phyloP scores from a whole-genome alignment of 1,139 yeast species.

The Keqinozyma sinolaborantium region DNA sequence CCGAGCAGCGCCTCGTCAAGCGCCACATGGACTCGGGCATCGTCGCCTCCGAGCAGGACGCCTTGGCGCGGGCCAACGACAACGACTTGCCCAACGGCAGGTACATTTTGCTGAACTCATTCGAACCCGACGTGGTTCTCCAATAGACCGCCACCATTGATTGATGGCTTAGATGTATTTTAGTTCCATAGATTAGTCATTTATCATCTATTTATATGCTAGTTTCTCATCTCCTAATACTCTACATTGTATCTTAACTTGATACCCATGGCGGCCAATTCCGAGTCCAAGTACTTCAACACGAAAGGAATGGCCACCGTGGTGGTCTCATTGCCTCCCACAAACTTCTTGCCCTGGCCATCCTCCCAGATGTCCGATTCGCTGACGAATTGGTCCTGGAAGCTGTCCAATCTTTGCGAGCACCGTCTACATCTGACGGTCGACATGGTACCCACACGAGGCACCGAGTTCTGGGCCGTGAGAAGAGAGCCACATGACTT shows the following conservation, averaged over 20 bases:
- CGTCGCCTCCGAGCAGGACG: conserved; percentile 51
- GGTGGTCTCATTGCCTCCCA: conserved; percentile 89
- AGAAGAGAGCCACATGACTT: conserved; percentile 91
- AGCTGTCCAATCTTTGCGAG: conserved; percentile 58
- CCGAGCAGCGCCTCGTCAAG: conserved; percentile 57
- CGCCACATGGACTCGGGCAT: conserved; percentile 79
- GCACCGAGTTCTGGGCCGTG: conserved; percentile 86
- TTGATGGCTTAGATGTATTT: not conserved
- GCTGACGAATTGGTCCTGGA: conserved; percentile 47
- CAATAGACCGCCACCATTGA: conserved; percentile 3
- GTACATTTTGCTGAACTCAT: conserved; percentile 43
- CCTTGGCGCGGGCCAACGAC: conserved; percentile 55
- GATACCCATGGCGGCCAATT: conserved; percentile 97
- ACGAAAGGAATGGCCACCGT: conserved; percentile 97
- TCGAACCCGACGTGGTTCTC: conserved; percentile 17
- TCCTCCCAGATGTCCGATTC: conserved; percentile 95
- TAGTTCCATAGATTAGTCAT: conserved; percentile 3
- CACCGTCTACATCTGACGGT: conserved; percentile 89
- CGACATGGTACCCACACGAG: conserved; percentile 81
- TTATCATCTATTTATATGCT: conserved; percentile 2
- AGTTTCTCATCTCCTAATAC: not conserved
- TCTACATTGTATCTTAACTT: conserved; percentile 82
- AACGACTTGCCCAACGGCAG: conserved; percentile 72
- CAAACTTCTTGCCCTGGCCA: conserved; percentile 87
- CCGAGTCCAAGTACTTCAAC: conserved; percentile 90